Evolutionary conservation across 1,284 basidiomycete species (phyloP).

Genomic region (Austroboletus niveus): DNA sequence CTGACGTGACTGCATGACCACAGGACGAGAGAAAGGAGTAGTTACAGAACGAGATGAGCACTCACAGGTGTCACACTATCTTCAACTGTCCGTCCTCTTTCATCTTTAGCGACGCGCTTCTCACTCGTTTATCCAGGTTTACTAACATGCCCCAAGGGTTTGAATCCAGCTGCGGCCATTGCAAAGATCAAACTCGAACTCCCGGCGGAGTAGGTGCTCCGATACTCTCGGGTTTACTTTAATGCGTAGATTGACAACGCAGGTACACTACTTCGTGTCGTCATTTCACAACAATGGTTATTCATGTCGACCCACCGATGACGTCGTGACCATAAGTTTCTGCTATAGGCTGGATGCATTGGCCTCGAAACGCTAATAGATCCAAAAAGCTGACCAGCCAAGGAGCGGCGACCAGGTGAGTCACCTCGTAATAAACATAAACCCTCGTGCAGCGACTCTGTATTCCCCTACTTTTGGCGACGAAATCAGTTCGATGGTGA

Average conservation of each 20-base stretch:
- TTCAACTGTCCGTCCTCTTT: slow-evolving; percentile 75
- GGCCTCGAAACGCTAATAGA: no score
- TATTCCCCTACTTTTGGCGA: background rate
- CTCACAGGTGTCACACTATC: slow-evolving; percentile 94
- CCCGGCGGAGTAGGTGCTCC: no score
- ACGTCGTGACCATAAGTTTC: background rate
- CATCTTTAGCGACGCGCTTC: background rate
- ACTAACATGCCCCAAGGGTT: slow-evolving; percentile 92
- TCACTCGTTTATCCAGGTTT: slow-evolving; percentile 48
- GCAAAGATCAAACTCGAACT: no score
- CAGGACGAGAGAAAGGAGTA: slow-evolving; percentile 91
- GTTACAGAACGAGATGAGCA: slow-evolving; percentile 92
- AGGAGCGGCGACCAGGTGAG: background rate
- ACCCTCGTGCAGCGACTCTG: no score
- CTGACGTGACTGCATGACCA: slow-evolving; percentile 1
- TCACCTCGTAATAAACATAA: background rate
- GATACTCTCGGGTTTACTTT: no score
- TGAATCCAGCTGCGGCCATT: slow-evolving; percentile 69
- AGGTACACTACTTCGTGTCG: background rate
- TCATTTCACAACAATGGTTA: slow-evolving; percentile 6
- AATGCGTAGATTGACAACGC: no score
- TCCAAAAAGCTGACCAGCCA: background rate
- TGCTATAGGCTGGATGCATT: no score
- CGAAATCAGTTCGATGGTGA: slow-evolving; percentile 48
- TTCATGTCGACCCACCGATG: background rate